These are phyloP conservation scores for Metschnikowia similis DNA, from an alignment of 805 yeast genomes.

Conservation along the genomic window DNA sequence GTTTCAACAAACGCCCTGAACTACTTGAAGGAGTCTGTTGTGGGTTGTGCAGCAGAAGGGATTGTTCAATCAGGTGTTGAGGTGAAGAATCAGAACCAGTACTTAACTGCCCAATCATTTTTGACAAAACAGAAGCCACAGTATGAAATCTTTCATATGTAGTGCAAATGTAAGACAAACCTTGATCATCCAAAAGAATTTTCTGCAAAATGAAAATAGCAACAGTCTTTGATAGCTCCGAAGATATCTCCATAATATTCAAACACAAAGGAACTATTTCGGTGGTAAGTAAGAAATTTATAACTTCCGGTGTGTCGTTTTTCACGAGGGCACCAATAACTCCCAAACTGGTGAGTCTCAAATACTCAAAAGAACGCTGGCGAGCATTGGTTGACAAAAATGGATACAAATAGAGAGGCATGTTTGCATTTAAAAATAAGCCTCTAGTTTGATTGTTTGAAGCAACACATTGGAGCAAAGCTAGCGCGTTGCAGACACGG, in stretches of 20 bases:
- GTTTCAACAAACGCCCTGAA: constrained; percentile 83
- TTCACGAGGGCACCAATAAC: constrained; percentile 96
- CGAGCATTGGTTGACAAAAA: constrained; percentile 88
- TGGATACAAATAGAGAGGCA: constrained; percentile 90
- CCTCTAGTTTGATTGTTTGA: constrained; percentile 88
- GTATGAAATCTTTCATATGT: constrained; percentile 94
- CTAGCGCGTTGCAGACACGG: constrained; percentile 93
- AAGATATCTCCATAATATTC: constrained; percentile 91
- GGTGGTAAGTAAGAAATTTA: constrained; percentile 85
- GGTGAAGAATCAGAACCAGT: constrained; percentile 49
- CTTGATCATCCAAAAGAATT: constrained; percentile 86
- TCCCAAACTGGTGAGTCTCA: constrained; percentile 88
- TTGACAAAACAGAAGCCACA: constrained; percentile 80
- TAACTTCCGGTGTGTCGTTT: constrained; percentile 93
- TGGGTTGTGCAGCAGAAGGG: constrained; percentile 2
- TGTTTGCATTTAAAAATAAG: constrained; percentile 81
- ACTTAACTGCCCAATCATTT: constrained; percentile 80
- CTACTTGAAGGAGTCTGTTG: constrained; percentile 29
- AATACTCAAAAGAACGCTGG: constrained; percentile 89
- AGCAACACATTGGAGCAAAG: constrained; percentile 93
- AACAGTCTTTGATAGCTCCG: constrained; percentile 91
- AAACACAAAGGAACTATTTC: constrained; percentile 94
- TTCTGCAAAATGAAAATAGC: constrained; percentile 95
- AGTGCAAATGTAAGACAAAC: constrained; percentile 87
- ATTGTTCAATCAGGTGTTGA: constrained; percentile 3